Evolutionary conservation across 129 eudicot species (phyloP).

Genomic region (Dittrichia graveolens): DNA sequence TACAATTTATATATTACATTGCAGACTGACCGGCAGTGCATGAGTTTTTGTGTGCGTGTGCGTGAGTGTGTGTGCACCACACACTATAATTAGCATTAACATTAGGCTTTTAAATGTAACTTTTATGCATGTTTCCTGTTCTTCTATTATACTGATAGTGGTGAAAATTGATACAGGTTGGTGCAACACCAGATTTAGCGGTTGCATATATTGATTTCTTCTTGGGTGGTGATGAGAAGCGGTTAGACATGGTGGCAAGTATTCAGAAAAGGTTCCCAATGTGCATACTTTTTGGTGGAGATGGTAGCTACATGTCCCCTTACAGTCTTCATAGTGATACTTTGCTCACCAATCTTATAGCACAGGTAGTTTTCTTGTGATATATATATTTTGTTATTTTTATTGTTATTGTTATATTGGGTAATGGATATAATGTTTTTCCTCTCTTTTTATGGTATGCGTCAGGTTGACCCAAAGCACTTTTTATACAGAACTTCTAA

Average conservation of each 20-base stretch:
- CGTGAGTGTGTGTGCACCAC: too few relatives aligned
- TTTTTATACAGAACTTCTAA: background rate
- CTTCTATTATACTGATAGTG: background rate
- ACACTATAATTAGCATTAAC: background rate
- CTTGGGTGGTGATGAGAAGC: constrained; percentile 93
- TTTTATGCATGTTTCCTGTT: background rate
- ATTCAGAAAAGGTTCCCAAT: constrained; percentile 92
- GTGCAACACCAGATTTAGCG: constrained; percentile 79
- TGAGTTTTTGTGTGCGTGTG: too few relatives aligned
- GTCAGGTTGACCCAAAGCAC: background rate
- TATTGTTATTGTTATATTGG: background rate
- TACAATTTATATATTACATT: too few relatives aligned
- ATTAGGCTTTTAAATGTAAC: background rate
- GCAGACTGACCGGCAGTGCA: too few relatives aligned
- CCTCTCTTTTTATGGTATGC: too few relatives aligned
- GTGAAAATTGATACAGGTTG: constrained; percentile 54
- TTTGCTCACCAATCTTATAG: constrained; percentile 70
- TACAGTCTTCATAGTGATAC: constrained; percentile 72
- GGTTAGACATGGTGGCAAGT: constrained; percentile 74
- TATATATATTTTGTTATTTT: background rate
- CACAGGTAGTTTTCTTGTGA: constrained; percentile 54
- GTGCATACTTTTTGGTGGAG: constrained; percentile 86
- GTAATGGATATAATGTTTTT: too few relatives aligned
- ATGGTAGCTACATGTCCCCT: constrained; percentile 90
- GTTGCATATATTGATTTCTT: constrained; percentile 80